phyloP scores from a whole-genome alignment of 2,329 filamentous ascomycete species.

The Metarhizium rileyi region DNA sequence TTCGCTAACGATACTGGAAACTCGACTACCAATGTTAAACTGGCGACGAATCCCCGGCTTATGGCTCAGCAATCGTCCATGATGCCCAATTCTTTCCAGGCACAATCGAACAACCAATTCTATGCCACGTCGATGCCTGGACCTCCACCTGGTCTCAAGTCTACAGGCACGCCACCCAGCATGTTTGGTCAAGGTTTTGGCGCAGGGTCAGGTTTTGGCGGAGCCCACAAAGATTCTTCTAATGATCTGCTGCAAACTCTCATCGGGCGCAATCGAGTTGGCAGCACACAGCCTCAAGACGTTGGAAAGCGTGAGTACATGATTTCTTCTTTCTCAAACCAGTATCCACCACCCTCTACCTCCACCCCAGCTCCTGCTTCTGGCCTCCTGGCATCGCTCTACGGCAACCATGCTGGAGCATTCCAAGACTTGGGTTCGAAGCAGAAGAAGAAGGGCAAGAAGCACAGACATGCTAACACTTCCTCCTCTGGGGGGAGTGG shows the following conservation, averaged over 20 bases:
- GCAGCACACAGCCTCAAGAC: constrained; percentile 66
- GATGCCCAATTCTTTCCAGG: constrained; percentile 60
- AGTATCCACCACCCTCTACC: constrained; percentile 72
- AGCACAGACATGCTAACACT: constrained; percentile 99
- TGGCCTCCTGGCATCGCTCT: constrained; percentile 84
- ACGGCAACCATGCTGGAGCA: constrained; percentile 74
- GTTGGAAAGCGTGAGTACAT: constrained; percentile 97
- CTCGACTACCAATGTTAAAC: constrained; percentile 52
- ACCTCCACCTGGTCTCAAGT: constrained; percentile 90
- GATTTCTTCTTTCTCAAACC: constrained; percentile 84
- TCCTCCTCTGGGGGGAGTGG: constrained; percentile 99
- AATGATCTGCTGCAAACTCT: constrained; percentile 65
- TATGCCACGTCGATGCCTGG: constrained; percentile 82
- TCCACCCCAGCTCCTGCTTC: constrained; percentile 82
- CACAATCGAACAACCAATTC: constrained; percentile 57
- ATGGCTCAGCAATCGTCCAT: constrained; percentile 83
- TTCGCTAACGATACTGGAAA: constrained; percentile 67
- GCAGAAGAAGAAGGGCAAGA: constrained; percentile 99
- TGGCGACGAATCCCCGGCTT: constrained; percentile 66
- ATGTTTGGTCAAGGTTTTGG: constrained; percentile 93
- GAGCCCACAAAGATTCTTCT: constrained; percentile 59
- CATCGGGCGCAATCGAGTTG: constrained; percentile 59
- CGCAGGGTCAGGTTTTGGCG: constrained; percentile 53
- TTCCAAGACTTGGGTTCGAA: constrained; percentile 90
- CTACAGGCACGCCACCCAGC: constrained; percentile 84